Conservation (phyloP, 169 alveolate species). For the Neospora caninum region DNA sequence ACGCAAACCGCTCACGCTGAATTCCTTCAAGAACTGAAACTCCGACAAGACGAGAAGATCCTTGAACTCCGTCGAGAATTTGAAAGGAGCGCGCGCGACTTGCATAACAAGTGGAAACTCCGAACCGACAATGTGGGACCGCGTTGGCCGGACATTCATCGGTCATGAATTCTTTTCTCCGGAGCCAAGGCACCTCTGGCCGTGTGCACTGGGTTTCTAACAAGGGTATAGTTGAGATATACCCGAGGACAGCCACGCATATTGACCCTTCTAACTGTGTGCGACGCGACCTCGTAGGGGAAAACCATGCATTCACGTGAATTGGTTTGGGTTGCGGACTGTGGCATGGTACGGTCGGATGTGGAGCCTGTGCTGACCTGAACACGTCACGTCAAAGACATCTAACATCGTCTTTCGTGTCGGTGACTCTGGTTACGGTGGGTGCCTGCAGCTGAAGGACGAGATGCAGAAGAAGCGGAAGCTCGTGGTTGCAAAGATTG, state of each 20-base stretch:
- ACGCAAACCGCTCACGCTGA: slow-evolving; percentile 68
- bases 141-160: slow-evolving; percentile 76
- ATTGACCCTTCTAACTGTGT: too few relatives aligned
- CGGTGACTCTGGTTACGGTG: not conserved
- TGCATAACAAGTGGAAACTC: slow-evolving; percentile 75
- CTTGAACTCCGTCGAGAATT: slow-evolving; percentile 79
- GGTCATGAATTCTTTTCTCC: not conserved
- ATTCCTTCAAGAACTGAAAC: slow-evolving; percentile 81
- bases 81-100: slow-evolving; percentile 85
- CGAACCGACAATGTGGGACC: slow-evolving; percentile 77
- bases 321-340: too few relatives aligned
- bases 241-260: too few relatives aligned
- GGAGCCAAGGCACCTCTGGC: too few relatives aligned
- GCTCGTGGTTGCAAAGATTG: slow-evolving; percentile 69
- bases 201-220: too few relatives aligned
- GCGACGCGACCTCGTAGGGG: too few relatives aligned
- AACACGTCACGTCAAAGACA: too few relatives aligned
- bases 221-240: too few relatives aligned
- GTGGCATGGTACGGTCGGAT: too few relatives aligned
- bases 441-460: slow-evolving; percentile 43
- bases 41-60: slow-evolving; percentile 82
- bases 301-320: too few relatives aligned
- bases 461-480: slow-evolving; percentile 46
- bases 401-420: too few relatives aligned
- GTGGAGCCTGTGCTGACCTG: too few relatives aligned